Conservation (phyloP, 73 alveolate genomes). For the Paramecium caudatum region DNA sequence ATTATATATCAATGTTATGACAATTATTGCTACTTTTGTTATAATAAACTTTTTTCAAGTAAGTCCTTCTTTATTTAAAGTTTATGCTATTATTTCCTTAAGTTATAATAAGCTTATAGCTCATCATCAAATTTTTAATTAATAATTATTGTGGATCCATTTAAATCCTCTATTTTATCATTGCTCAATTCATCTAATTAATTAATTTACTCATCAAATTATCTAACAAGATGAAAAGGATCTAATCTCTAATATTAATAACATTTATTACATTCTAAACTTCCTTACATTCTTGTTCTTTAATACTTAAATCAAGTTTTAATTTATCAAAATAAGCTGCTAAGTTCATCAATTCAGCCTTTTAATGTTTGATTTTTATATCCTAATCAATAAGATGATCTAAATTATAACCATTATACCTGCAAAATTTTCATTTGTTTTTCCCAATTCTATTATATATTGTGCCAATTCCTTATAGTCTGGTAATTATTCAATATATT, state of each 20-base stretch:
- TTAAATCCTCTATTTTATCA: slow-evolving; percentile 23
- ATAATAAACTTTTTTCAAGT: slow-evolving; percentile 46
- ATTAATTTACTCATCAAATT: not conserved
- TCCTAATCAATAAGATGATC: slow-evolving; percentile 18
- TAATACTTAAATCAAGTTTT: not conserved
- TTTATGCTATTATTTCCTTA: slow-evolving; percentile 49
- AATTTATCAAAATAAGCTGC: slow-evolving; percentile 41
- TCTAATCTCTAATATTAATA: slow-evolving; percentile 3
- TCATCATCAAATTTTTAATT: slow-evolving; percentile 29
- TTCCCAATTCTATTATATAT: slow-evolving; percentile 54
- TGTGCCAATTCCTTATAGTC: slow-evolving; percentile 41
- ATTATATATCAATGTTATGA: too few relatives aligned
- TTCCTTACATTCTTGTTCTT: not conserved
- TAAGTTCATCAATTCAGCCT: not conserved
- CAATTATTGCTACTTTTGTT: too few relatives aligned
- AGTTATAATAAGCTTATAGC: not conserved
- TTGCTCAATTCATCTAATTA: slow-evolving; percentile 41
- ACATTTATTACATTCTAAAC: slow-evolving; percentile 6
- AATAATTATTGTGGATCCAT: slow-evolving; percentile 25
- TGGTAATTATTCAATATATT: slow-evolving; percentile 41
- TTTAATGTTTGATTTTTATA: not conserved
- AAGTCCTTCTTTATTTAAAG: slow-evolving; percentile 18
- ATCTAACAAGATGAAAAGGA: not conserved
- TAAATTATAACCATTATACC: not conserved
- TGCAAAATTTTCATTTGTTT: slow-evolving; percentile 49